Percentiles rank a stretch among this genome's conserved stretches.
Evolutionary conservation across 1,139 yeast species (phyloP).

Genomic region (Blastobotrys buckinghamii): DNA sequence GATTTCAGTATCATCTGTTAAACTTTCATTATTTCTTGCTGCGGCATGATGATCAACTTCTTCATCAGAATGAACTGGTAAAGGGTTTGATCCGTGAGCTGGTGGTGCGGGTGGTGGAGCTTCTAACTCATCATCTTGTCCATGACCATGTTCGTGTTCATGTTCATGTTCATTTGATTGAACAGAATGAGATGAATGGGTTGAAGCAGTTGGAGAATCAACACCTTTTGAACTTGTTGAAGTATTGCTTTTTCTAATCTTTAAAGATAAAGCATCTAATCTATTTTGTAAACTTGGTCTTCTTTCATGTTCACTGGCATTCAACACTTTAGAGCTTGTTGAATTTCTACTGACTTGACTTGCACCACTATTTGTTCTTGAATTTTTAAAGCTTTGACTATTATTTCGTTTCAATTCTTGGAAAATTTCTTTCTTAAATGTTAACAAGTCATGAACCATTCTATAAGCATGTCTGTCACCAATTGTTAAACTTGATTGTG

Average conservation of each 20-base stretch:
- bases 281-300: conserved; percentile 24
- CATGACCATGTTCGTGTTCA: background rate
- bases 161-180: background rate
- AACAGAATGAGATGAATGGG: no score
- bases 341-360: background rate
- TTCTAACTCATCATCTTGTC: background rate
- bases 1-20: conserved; percentile 6
- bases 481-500: conserved; percentile 40
- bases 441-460: conserved; percentile 57
- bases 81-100: background rate
- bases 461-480: conserved; percentile 56
- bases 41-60: background rate
- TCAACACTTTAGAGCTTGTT: background rate
- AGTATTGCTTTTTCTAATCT: conserved; percentile 18
- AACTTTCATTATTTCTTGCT: conserved; percentile 13
- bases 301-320: conserved; percentile 12
- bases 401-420: conserved; percentile 38
- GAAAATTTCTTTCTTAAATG: conserved; percentile 54
- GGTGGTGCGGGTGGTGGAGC: background rate
- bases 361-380: background rate
- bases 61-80: background rate
- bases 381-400: conserved; percentile 12
- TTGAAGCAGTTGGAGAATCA: background rate
- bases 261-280: conserved; percentile 24
- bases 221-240: background rate